A percentile compares a stretch with the other conserved stretches of the same genome.
phyloP scores from a whole-genome alignment of 352 stramenopile genomes.

The Pythium sp. region DNA sequence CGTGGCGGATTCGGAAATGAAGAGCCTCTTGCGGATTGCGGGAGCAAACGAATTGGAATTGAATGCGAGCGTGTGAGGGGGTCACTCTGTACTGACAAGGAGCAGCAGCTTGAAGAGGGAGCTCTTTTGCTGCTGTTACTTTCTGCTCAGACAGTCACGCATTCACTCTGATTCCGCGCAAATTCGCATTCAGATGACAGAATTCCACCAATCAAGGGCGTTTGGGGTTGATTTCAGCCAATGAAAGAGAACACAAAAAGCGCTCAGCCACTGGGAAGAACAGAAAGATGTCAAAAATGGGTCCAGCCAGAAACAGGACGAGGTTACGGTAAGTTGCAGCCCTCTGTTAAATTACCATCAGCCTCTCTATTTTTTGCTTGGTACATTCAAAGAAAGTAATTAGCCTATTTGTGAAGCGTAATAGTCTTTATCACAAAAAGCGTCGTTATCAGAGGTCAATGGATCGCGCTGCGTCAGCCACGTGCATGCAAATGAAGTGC shows the following conservation, averaged over 20 bases:
- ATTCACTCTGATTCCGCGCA: constrained; percentile 19
- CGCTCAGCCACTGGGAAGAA: background rate
- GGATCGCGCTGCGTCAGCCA: background rate
- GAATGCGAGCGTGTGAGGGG: constrained; percentile 11
- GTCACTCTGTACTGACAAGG: background rate
- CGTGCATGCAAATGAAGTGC: constrained; percentile 5
- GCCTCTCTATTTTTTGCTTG: no score
- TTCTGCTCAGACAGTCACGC: constrained; percentile 1
- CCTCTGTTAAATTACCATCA: background rate
- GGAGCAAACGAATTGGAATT: background rate
- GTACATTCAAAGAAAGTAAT: background rate
- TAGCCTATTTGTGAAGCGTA: background rate
- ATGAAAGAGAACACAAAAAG: background rate
- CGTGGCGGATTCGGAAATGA: constrained; percentile 24
- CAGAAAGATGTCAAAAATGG: constrained; percentile 8
- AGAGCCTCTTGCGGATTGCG: background rate
- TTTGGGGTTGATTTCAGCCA: constrained; percentile 1
- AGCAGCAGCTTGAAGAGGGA: constrained; percentile 10
- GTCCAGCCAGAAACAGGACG: constrained; percentile 2
- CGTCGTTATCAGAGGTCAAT: background rate
- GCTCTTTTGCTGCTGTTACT: background rate
- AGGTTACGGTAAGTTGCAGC: no score
- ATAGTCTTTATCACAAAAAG: background rate
- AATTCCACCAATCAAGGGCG: constrained; percentile 21
- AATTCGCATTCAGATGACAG: constrained; percentile 20